Conservation (phyloP, 768 basidiomycete species). For the Candolleomyces aberdarensis region DNA sequence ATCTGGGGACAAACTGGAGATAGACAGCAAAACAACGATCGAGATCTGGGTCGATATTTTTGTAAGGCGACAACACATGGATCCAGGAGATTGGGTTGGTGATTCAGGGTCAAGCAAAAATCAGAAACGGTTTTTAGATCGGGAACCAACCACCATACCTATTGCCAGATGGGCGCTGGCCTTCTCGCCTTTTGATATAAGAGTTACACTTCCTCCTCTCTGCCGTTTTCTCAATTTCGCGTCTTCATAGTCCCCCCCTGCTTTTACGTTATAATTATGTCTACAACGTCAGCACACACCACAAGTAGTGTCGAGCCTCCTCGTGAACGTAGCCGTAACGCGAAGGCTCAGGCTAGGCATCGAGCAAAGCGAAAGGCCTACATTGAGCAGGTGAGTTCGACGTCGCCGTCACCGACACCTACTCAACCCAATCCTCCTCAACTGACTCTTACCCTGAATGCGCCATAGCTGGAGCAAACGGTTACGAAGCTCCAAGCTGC, state of each 20-base stretch:
- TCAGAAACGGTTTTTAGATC: constrained; percentile 38
- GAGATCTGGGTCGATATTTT: constrained; percentile 10
- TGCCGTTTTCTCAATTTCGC: constrained; percentile 48
- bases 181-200: constrained; percentile 37
- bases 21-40: constrained; percentile 18
- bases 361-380: constrained; percentile 91
- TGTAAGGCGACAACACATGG: constrained; percentile 13
- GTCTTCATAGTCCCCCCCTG: constrained; percentile 32
- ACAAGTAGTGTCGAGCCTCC: constrained; percentile 56
- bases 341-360: constrained; percentile 85
- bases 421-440: neutral
- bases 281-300: constrained; percentile 56
- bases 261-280: constrained; percentile 58
- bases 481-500: constrained; percentile 82
- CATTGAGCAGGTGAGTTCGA: constrained; percentile 69
- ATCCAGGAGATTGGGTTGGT: constrained; percentile 12
- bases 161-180: constrained; percentile 33
- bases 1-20: constrained; percentile 14
- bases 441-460: neutral
- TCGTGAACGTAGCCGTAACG: constrained; percentile 77
- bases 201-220: constrained; percentile 27
- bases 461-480: constrained; percentile 71
- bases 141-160: constrained; percentile 39
- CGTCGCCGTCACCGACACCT: neutral
- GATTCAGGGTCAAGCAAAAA: constrained; percentile 35